Base-by-base conservation (phyloP, 1,139 yeast species). In the Sugiyamaella paludigena region DNA sequence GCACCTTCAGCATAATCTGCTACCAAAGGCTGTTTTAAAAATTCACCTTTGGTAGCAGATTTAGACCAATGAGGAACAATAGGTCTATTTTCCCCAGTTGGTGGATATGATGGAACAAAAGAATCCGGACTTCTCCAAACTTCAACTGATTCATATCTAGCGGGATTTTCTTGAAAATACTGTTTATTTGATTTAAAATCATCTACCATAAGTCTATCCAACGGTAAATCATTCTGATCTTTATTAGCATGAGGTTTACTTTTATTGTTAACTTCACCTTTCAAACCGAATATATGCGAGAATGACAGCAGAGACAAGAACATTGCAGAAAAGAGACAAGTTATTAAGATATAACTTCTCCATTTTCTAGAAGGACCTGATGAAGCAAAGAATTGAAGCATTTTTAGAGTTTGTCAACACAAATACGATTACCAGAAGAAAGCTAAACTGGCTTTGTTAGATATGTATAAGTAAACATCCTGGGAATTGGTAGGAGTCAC, bases 1-100 rank as follows among this genome's bases (percentile, higher is more conserved):
- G 58, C 39, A 7, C 57, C 56, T 15, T 50, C 42, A 26, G 63
- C 62, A 32, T 58, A 61, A 39, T 62, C 64, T 6, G 60, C 58
- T n/a, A 55, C 57, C 19, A 60, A 36, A 12, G 60, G 52, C 48
- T 61, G 65, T 42, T 57, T 53, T 27, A 61, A 44, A 40, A 57
- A 53, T 26, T 50, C 50, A 2, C 49, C 50, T 26, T 48, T 48
- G 36, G 50, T 39, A 2, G 45, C 41, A 34, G 34, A 56, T 13
- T 42, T 38, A 5, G 37, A 43, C 46, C 43, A 35, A 9, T 36
- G 32, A 8, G 54, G 55, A 9, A 48, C 41, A 2, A 24, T 28
- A 7, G 52, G 50, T 13, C 57, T 32, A 11, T 32, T 34, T 12
- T 13, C 26, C 4, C 32, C n/a, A 19, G 3, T 19, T 4, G 42